phyloP scores from a whole-genome alignment of 2,329 filamentous ascomycete genomes.

The Truncatella angustata region DNA sequence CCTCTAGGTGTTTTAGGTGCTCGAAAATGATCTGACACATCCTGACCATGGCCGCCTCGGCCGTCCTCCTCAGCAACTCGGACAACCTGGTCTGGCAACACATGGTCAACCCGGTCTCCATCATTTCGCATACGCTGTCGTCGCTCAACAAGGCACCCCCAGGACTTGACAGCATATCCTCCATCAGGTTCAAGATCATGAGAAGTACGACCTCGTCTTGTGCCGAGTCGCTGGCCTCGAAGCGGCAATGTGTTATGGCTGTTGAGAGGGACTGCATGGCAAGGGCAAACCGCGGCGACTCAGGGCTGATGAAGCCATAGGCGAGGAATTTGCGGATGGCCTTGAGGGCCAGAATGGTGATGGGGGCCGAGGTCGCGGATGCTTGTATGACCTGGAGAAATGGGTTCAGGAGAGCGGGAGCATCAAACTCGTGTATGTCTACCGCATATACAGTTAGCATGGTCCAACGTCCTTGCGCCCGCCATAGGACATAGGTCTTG shows the following conservation, averaged over 20 bases:
- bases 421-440: conserved; percentile 89
- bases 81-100: conserved; percentile 93
- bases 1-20: conserved; percentile 81
- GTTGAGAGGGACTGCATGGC: conserved; percentile 94
- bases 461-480: neutral
- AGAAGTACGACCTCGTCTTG: conserved; percentile 94
- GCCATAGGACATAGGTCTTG: too few species aligned
- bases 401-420: conserved; percentile 82
- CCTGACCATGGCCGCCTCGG: conserved; percentile 95
- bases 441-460: conserved; percentile 23
- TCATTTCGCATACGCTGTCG: conserved; percentile 98
- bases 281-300: conserved; percentile 82
- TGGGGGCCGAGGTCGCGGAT: conserved; percentile 92
- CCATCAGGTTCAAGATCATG: conserved; percentile 95
- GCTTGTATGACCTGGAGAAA: conserved; percentile 97
- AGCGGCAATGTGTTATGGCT: conserved; percentile 95
- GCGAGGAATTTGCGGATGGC: conserved; percentile 96
- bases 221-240: conserved; percentile 92
- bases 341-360: conserved; percentile 90
- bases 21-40: conserved; percentile 99
- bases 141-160: conserved; percentile 93
- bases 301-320: conserved; percentile 83
- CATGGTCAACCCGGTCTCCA: conserved; percentile 96
- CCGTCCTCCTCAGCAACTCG: conserved; percentile 83
- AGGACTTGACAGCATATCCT: conserved; percentile 93